Evolutionary conservation across 1,284 basidiomycete species (phyloP), one percentile per base, ranked within the genome.

Genomic region (Cryptococcus sp.): DNA sequence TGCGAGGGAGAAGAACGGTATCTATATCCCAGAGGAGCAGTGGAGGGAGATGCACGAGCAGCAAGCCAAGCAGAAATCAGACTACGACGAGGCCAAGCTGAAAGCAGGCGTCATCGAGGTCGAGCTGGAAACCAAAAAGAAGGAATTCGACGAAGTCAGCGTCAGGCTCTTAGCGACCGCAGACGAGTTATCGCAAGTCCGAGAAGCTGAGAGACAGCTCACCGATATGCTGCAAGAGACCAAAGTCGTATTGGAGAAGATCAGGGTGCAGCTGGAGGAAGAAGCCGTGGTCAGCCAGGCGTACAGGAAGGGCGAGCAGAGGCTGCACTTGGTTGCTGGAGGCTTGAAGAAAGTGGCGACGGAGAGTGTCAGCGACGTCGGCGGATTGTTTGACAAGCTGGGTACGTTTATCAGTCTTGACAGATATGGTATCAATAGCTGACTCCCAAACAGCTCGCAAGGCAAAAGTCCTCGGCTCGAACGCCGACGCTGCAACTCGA

Each of bases 1-100:
- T 2, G 88, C 92, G 1, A 84, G 93, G 47, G 92, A 95, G 77
- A 94, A 95, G 83, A 93, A 94, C 71, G 94, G 94, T 6, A 91
- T 96, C 45, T 94, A 88, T 77, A 88, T 97, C 73, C 88, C 90
- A 2, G 87, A 91, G 64, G 92, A 95, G 68, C 87, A 86, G 7
- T 96, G 91, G 91, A 84, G 84, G 51, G 87, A 94, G 74, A 84
- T 95, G 79, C 85, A 80, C n/a, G 79, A 82, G 1, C 89, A 91
- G 67, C 87, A 91, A 63, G 88, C 91, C 67, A 79, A 88, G 50
- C 83, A 84, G 54, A 85, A 87, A 69, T 88, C 88, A 15, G 88
- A 90, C 68, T 82, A 88, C 56, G 85, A 88, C 56, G 92, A 96
- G 73, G 86, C 90, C 16, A 87, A 86, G 74, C 88, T 88, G 69